phyloP scores from a whole-genome alignment of 257 asterid species.

The Scutellaria minor region DNA sequence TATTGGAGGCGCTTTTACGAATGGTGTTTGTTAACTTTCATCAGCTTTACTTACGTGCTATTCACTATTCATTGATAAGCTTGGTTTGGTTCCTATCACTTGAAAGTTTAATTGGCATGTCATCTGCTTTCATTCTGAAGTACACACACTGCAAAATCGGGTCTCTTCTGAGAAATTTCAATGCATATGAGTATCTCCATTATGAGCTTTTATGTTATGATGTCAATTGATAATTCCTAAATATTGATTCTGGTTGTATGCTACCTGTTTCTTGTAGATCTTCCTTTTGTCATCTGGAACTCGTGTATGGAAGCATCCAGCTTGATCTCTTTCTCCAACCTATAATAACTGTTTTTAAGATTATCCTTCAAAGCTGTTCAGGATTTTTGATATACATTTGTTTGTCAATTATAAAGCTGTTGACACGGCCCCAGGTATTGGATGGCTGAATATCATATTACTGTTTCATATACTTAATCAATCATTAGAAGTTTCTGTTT shows the following conservation, averaged over 20 bases:
- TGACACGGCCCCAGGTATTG: too few species aligned
- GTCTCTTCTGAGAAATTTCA: conserved; percentile 26
- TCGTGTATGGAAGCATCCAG: conserved; percentile 16
- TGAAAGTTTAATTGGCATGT: not conserved
- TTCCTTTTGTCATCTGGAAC: conserved; percentile 11
- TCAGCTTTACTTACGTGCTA: conserved; percentile 26
- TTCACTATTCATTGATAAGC: conserved; percentile 12
- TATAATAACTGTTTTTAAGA: not conserved
- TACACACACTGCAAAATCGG: conserved; percentile 1
- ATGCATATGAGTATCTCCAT: not conserved
- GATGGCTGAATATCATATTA: too few species aligned
- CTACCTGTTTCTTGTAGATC: conserved; percentile 15
- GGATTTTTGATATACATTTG: not conserved
- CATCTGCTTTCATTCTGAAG: conserved; percentile 4
- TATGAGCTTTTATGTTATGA: not conserved
- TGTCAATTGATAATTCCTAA: conserved; percentile 5
- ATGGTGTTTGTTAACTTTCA: not conserved
- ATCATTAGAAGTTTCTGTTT: conserved; percentile 20
- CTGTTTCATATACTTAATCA: not conserved
- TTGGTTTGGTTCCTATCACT: conserved; percentile 16
- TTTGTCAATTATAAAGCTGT: not conserved
- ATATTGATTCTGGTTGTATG: conserved; percentile 2
- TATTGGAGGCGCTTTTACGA: conserved; percentile 7
- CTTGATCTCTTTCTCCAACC: conserved; percentile 20
- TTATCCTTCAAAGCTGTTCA: not conserved